phyloP scores from a whole-genome alignment of 257 asterid species.

The Fraxinus quadrangulata region DNA sequence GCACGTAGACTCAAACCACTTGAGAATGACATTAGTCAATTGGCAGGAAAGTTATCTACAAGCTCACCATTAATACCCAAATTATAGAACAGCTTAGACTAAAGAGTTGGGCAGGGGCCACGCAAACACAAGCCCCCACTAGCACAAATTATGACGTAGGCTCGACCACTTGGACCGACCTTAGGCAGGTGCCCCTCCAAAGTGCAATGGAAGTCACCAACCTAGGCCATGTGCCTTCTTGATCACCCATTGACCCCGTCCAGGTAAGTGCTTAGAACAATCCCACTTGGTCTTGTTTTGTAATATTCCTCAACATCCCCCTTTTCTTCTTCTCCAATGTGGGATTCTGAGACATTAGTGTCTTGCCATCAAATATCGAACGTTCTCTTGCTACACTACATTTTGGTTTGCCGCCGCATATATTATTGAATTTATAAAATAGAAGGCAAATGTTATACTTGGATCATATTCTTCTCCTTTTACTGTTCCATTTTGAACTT shows the following conservation, averaged over 20 bases:
- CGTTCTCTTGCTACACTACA: no score
- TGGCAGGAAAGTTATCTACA: no score
- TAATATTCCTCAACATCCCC: background rate
- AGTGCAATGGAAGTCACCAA: constrained; percentile 31
- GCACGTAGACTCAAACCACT: background rate
- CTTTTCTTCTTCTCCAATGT: background rate
- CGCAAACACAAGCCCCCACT: constrained; percentile 19
- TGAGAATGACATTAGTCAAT: constrained; percentile 12
- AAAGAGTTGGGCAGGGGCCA: background rate
- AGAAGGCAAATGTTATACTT: no score
- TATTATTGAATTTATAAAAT: no score
- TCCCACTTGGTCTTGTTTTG: background rate
- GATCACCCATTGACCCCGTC: constrained; percentile 41
- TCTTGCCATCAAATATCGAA: no score
- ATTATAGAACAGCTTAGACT: constrained; percentile 29
- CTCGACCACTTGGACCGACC: constrained; percentile 20
- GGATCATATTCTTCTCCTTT: background rate
- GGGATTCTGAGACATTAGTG: background rate
- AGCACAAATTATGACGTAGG: constrained; percentile 28
- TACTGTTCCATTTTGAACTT: no score
- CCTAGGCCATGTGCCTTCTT: no score
- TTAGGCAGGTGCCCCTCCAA: constrained; percentile 15
- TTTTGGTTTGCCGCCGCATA: no score
- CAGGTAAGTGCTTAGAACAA: constrained; percentile 24
- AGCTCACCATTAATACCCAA: constrained; percentile 24